Conservation (phyloP, 129 eudicot species). For the Arctium lappa region DNA sequence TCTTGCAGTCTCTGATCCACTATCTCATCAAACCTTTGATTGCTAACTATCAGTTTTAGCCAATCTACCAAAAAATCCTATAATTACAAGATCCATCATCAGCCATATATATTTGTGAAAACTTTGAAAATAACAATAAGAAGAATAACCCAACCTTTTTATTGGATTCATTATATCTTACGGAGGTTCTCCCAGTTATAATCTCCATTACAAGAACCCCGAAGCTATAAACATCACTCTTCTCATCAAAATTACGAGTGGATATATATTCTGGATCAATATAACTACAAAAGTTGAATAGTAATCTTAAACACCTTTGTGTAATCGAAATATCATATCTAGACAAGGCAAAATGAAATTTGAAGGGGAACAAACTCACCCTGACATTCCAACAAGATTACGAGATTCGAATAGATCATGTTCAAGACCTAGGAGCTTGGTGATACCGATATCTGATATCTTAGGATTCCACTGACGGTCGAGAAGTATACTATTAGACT, state of each 20-base stretch:
- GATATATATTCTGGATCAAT: constrained; percentile 42
- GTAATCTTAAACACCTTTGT: neutral
- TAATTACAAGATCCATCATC: neutral
- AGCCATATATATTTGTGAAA: neutral
- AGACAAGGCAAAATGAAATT: neutral
- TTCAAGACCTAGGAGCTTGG: constrained; percentile 29
- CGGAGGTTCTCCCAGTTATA: constrained; percentile 37
- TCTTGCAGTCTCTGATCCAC: constrained; percentile 37
- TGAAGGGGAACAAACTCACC: constrained; percentile 26
- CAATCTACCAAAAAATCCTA: constrained; percentile 52
- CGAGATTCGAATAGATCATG: constrained; percentile 1
- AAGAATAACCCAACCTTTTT: constrained; percentile 31
- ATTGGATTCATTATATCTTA: constrained; percentile 11
- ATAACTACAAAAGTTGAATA: constrained; percentile 30
- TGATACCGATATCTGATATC: constrained; percentile 38
- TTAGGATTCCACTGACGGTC: constrained; percentile 68
- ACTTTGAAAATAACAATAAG: neutral
- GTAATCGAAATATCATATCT: neutral
- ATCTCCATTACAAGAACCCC: constrained; percentile 59
- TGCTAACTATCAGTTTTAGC: constrained; percentile 37
- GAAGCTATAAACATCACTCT: constrained; percentile 52
- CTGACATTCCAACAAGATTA: constrained; percentile 26
- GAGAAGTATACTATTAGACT: constrained; percentile 49
- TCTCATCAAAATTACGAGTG: constrained; percentile 24
- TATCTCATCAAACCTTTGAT: constrained; percentile 16